These are phyloP conservation scores for Liriodendron chinense DNA, from an alignment of 164 flowering plant genomes.

Conservation along the genomic window DNA sequence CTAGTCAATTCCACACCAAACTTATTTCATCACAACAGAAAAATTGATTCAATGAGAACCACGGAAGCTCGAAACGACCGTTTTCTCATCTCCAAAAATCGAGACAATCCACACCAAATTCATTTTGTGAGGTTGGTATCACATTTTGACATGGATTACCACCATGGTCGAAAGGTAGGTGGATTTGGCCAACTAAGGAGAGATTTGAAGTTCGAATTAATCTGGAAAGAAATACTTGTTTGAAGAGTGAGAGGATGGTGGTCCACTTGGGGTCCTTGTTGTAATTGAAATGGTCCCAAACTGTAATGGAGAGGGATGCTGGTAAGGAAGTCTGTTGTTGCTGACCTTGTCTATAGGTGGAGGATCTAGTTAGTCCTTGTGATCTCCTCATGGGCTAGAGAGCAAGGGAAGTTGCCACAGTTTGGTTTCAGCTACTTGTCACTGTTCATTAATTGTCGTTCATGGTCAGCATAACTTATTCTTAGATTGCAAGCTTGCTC, in stretches of 20 bases:
- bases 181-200: not conserved
- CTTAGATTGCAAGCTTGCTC: not conserved
- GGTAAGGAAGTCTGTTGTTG: not conserved
- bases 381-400: constrained; percentile 10
- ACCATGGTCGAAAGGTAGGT: not conserved
- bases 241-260: constrained; percentile 8
- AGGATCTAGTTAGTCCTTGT: constrained; percentile 4
- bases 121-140: not conserved
- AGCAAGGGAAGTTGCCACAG: not conserved
- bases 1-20: too few species aligned
- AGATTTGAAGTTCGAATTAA: not conserved
- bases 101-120: too few species aligned
- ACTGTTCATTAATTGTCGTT: not conserved
- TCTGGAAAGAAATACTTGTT: not conserved
- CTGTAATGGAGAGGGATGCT: not conserved
- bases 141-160: not conserved
- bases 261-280: constrained; percentile 13
- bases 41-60: not conserved
- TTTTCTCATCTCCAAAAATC: constrained; percentile 30
- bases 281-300: constrained; percentile 8
- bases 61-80: not conserved
- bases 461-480: not conserved
- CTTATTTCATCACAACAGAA: constrained; percentile 1
- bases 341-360: not conserved
- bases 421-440: not conserved